Base-by-base conservation (phyloP, 345 rosid genomes). In the Anastatica hierochuntica region DNA sequence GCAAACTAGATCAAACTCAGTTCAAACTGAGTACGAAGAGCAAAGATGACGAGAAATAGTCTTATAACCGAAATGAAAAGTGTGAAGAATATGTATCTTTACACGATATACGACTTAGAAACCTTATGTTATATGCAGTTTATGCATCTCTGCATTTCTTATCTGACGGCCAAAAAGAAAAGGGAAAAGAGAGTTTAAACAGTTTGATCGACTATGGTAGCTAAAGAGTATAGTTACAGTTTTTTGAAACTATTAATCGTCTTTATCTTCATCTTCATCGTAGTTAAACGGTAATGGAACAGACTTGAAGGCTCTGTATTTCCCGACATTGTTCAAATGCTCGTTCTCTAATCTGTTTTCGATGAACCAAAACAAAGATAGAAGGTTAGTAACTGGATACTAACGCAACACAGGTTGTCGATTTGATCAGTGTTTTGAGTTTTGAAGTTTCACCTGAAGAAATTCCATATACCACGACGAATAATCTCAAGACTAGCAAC, bases 401-500 rank as follows among this genome's bases (percentile, higher is more conserved):
- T 26, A 44, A 44, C 39, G n/a, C 21, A 36, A 27, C 8, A 56
- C 8, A 46, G 35, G 23, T 16, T 20, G 17, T 15, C 7, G 31
- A 27, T n/a, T n/a, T n/a, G n/a, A n/a, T 14, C 9, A 42, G 10
- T 56, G 15, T n/a, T 41, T 3, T 49, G 53, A 33, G 33, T 35
- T 42, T 21, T 3, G 15, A 64, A 45, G 24, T 16, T 23, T 16
- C 47, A 77, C 81, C 80, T 78, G 75, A 80, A 85, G 72, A 85
- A 85, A 60, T 74, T 82, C 90, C 95, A 85, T 0, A 82, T 67
- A 26, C 95, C 85, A 16, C 90, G 77, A 14, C 95, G 80, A 40
- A 80, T 66, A 36, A 85, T 78, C 81, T 85, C 90, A 8, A 85
- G 81, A 63, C 87, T 68, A 41, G 95, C 83, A 3, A 76, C 80